A percentile compares a stretch with the other conserved stretches of the same genome.
These are phyloP conservation scores for Anisodus acutangulus DNA, from an alignment of 257 asterid species.

Conservation along the genomic window DNA sequence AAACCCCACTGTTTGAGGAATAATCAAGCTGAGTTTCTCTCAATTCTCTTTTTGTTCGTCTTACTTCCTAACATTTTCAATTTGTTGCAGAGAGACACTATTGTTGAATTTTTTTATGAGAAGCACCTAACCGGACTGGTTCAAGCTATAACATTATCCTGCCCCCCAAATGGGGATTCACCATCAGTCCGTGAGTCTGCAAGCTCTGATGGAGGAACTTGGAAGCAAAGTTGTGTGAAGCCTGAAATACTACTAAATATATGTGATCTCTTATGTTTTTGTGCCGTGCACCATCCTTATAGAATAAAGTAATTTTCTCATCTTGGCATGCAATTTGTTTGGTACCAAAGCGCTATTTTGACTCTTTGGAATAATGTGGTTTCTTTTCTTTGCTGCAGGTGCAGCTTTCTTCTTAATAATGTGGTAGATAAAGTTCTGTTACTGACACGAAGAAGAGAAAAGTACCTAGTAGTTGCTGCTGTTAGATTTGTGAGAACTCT, in stretches of 20 bases:
- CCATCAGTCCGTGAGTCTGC: conserved; percentile 47
- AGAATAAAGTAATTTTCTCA: conserved; percentile 75
- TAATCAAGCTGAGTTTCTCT: background rate
- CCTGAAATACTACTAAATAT: conserved; percentile 87
- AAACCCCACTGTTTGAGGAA: background rate
- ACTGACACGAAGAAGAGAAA: conserved; percentile 87
- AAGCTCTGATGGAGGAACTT: conserved; percentile 51
- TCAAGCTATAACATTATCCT: conserved; percentile 76
- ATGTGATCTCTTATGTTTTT: conserved; percentile 94
- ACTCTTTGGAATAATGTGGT: background rate
- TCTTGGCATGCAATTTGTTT: conserved; percentile 2
- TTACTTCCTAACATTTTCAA: conserved; percentile 16
- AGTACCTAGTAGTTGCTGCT: conserved; percentile 87
- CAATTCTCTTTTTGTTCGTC: background rate
- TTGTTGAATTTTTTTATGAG: conserved; percentile 86
- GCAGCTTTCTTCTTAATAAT: conserved; percentile 83
- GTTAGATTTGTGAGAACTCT: conserved; percentile 88
- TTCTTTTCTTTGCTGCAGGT: conserved; percentile 54
- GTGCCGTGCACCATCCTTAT: conserved; percentile 87
- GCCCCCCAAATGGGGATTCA: conserved; percentile 45
- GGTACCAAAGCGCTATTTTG: background rate
- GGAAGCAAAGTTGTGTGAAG: conserved; percentile 57
- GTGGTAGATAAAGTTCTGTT: conserved; percentile 80
- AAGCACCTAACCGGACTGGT: conserved; percentile 79
- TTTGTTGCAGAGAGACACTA: conserved; percentile 76